phyloP scores from a whole-genome alignment of 108 stramenopile genomes.

The Fistulifera solaris region DNA sequence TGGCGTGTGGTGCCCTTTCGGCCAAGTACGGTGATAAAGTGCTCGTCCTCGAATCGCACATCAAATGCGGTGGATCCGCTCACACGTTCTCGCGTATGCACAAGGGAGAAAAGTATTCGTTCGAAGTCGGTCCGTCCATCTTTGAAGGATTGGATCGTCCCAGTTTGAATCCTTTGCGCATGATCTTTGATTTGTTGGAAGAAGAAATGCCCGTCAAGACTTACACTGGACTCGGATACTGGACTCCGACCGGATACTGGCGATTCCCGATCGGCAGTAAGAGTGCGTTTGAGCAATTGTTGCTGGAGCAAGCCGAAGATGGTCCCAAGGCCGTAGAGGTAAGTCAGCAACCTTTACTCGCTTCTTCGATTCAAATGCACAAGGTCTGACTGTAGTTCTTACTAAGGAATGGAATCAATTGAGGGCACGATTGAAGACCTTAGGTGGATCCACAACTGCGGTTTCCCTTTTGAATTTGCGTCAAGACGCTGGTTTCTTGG shows the following conservation, averaged over 20 bases:
- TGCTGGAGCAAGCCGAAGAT: slow-evolving; percentile 81
- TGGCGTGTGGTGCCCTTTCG: slow-evolving; percentile 67
- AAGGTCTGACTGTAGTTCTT: background rate
- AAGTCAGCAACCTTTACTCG: background rate
- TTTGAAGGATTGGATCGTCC: slow-evolving; percentile 85
- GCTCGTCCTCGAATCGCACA: slow-evolving; percentile 74
- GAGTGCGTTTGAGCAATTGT: slow-evolving; percentile 53
- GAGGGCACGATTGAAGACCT: slow-evolving; percentile 65
- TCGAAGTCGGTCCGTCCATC: slow-evolving; percentile 84
- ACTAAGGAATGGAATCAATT: slow-evolving; percentile 73
- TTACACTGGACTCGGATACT: slow-evolving; percentile 82
- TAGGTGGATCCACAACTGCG: slow-evolving; percentile 80
- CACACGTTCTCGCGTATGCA: slow-evolving; percentile 82
- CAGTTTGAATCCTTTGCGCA: slow-evolving; percentile 76
- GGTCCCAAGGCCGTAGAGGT: slow-evolving; percentile 71
- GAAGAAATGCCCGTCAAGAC: slow-evolving; percentile 86
- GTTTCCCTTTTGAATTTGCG: slow-evolving; percentile 76
- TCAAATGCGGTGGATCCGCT: slow-evolving; percentile 82
- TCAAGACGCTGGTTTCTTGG: slow-evolving; percentile 83
- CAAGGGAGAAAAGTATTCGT: slow-evolving; percentile 80
- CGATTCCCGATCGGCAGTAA: slow-evolving; percentile 77
- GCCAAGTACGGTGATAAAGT: slow-evolving; percentile 80
- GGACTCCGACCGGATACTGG: slow-evolving; percentile 86
- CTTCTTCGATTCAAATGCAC: background rate
- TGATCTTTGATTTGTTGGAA: slow-evolving; percentile 83